These are phyloP conservation scores for Schizosaccharomyces osmophilus DNA, from an alignment of 805 yeast species.

Conservation along the genomic window DNA sequence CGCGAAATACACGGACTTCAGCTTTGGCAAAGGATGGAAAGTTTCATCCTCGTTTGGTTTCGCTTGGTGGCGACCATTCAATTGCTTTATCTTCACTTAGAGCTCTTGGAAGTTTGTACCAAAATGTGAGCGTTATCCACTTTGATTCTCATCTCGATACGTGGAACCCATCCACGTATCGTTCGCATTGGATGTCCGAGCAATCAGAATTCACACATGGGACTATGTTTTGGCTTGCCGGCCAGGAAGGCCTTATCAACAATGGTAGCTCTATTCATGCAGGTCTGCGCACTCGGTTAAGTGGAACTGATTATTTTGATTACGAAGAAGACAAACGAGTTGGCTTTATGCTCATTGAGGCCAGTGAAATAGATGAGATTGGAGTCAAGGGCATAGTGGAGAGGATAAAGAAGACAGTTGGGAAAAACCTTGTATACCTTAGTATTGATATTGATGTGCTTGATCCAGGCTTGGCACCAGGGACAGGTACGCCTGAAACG, in stretches of 20 bases:
- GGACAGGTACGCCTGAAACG: slow-evolving; percentile 56
- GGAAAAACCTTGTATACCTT: slow-evolving; percentile 45
- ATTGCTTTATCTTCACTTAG: slow-evolving; percentile 49
- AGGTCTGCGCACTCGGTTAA: slow-evolving; percentile 48
- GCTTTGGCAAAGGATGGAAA: not conserved
- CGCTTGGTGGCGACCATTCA: slow-evolving; percentile 69
- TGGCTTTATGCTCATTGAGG: slow-evolving; percentile 42
- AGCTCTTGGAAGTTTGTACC: slow-evolving; percentile 34
- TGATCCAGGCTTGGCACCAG: slow-evolving; percentile 54
- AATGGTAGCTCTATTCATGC: slow-evolving; percentile 41
- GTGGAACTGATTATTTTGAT: slow-evolving; percentile 24
- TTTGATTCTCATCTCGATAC: slow-evolving; percentile 57
- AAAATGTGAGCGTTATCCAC: slow-evolving; percentile 49
- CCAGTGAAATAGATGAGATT: slow-evolving; percentile 48
- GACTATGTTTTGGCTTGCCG: slow-evolving; percentile 66
- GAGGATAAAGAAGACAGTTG: slow-evolving; percentile 30
- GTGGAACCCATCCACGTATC: slow-evolving; percentile 14
- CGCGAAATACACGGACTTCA: not conserved
- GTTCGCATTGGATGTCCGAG: slow-evolving; percentile 27
- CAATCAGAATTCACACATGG: slow-evolving; percentile 60
- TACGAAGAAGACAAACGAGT: slow-evolving; percentile 41
- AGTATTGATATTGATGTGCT: slow-evolving; percentile 56
- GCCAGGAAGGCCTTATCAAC: slow-evolving; percentile 36
- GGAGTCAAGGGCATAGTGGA: slow-evolving; percentile 37
- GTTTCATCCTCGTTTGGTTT: slow-evolving; percentile 35